Evolutionary conservation across 2,329 filamentous ascomycete genomes (phyloP).

Genomic region (Aureobasidium pullulans): DNA sequence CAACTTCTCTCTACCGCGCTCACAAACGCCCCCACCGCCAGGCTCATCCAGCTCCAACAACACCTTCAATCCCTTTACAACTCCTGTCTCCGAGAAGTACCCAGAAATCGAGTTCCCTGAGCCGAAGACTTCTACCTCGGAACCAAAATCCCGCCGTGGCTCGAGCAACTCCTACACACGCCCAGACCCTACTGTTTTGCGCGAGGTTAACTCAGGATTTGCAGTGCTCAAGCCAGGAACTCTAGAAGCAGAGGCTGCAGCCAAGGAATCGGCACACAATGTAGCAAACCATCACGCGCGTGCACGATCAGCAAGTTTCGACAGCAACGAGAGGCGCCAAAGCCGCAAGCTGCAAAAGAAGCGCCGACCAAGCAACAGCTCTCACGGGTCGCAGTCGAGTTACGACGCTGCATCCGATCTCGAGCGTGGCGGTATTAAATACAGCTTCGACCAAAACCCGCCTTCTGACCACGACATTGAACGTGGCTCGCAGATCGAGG

Average conservation of each 20-base stretch:
- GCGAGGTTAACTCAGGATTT: constrained; percentile 24
- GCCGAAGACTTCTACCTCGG: background rate
- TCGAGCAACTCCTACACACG: constrained; percentile 12
- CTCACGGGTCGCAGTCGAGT: background rate
- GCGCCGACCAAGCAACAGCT: constrained; percentile 21
- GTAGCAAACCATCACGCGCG: background rate
- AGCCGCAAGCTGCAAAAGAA: constrained; percentile 27
- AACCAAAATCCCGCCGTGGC: background rate
- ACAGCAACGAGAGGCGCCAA: background rate
- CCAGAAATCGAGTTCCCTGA: background rate
- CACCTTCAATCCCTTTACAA: constrained; percentile 3
- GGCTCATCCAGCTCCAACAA: constrained; percentile 2
- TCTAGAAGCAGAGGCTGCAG: constrained; percentile 19
- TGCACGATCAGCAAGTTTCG: background rate
- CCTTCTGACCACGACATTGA: constrained; percentile 2
- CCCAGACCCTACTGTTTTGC: constrained; percentile 13
- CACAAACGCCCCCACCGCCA: constrained; percentile 2
- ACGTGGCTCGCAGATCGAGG: constrained; percentile 2
- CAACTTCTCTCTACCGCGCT: constrained; percentile 6
- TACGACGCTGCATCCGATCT: constrained; percentile 4
- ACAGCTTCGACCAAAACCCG: constrained; percentile 8
- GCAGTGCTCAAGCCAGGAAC: constrained; percentile 29
- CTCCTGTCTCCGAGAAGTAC: constrained; percentile 7
- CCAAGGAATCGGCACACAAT: background rate
- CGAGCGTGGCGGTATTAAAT: constrained; percentile 4